These are phyloP conservation scores for Citrus mangshanensis DNA, from an alignment of 345 rosid species.

Conservation along the genomic window DNA sequence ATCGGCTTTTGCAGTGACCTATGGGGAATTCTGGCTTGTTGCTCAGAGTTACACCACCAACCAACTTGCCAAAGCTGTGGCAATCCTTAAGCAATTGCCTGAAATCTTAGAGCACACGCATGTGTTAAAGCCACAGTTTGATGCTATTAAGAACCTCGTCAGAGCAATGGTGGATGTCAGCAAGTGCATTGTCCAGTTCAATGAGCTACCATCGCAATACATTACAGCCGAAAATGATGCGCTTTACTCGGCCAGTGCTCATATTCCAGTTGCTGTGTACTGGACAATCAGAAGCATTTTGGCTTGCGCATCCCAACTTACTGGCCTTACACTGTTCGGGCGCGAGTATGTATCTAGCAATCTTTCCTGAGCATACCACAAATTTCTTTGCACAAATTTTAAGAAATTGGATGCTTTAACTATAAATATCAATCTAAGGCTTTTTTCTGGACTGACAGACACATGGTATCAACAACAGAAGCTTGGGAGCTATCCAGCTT, in stretches of 20 bases:
- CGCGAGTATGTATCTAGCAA: slow-evolving; percentile 44
- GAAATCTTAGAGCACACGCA: slow-evolving; percentile 46
- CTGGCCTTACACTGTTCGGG: slow-evolving; percentile 46
- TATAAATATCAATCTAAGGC: neutral
- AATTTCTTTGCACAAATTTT: neutral
- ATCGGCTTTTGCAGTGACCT: slow-evolving; percentile 78
- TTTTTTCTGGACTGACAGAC: slow-evolving; percentile 29
- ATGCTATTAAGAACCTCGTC: slow-evolving; percentile 47
- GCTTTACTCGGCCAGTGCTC: slow-evolving; percentile 33
- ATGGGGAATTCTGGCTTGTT: slow-evolving; percentile 79
- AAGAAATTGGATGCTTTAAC: too few relatives aligned
- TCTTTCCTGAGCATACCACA: neutral
- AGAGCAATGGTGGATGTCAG: slow-evolving; percentile 60
- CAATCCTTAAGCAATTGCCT: slow-evolving; percentile 74
- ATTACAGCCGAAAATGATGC: slow-evolving; percentile 39
- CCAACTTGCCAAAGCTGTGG: slow-evolving; percentile 76
- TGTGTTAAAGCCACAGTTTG: slow-evolving; percentile 49
- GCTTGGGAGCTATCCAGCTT: slow-evolving; percentile 68
- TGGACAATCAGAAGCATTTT: slow-evolving; percentile 74
- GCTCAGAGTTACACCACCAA: slow-evolving; percentile 61
- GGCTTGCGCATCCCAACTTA: slow-evolving; percentile 65
- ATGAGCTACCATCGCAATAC: slow-evolving; percentile 61
- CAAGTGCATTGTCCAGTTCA: slow-evolving; percentile 50
- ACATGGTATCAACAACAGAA: slow-evolving; percentile 51
- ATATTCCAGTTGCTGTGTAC: slow-evolving; percentile 69